phyloP scores from a whole-genome alignment of 1,139 yeast genomes.

The Hyphopichia buzzinii region DNA sequence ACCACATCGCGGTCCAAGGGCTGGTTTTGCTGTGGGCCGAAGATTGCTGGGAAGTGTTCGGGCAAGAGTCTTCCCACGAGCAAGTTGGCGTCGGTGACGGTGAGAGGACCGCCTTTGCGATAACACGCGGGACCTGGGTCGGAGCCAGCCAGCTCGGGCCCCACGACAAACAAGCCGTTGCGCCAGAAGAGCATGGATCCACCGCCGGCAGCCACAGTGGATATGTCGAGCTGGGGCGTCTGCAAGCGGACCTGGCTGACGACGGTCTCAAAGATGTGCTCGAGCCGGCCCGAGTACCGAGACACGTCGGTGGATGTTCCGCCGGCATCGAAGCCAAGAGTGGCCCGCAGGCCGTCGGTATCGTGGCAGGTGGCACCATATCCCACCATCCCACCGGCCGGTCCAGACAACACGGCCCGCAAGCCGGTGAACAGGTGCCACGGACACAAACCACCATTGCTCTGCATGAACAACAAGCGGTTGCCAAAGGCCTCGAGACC shows the following conservation, averaged over 20 bases:
- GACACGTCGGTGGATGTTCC: conserved; percentile 51
- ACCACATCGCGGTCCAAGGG: conserved; percentile 35
- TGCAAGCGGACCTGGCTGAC: conserved; percentile 43
- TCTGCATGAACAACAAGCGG: conserved; percentile 45
- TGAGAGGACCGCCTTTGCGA: conserved; percentile 46
- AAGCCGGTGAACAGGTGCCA: conserved; percentile 49
- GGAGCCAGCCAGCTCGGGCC: conserved; percentile 48
- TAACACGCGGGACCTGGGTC: conserved; percentile 51
- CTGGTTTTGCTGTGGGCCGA: conserved; percentile 43
- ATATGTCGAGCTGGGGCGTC: conserved; percentile 46
- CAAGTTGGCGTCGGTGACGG: conserved; percentile 47
- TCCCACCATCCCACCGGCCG: conserved; percentile 55
- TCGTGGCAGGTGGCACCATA: conserved; percentile 46
- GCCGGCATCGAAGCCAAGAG: conserved; percentile 49
- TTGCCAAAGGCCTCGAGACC: conserved; percentile 44
- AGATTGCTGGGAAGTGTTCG: conserved; percentile 41
- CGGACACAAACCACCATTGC: conserved; percentile 49
- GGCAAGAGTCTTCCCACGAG: conserved; percentile 41
- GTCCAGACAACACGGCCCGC: conserved; percentile 48
- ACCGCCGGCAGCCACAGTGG: conserved; percentile 51
- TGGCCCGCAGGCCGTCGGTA: conserved; percentile 25
- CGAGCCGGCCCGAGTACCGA: conserved; percentile 36
- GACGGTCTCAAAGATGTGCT: conserved; percentile 44
- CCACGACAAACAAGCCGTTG: conserved; percentile 47
- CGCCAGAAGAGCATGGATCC: conserved; percentile 46